Evolutionary conservation across 352 stramenopile genomes (phyloP).

Genomic region (Aphanomyces invadans): DNA sequence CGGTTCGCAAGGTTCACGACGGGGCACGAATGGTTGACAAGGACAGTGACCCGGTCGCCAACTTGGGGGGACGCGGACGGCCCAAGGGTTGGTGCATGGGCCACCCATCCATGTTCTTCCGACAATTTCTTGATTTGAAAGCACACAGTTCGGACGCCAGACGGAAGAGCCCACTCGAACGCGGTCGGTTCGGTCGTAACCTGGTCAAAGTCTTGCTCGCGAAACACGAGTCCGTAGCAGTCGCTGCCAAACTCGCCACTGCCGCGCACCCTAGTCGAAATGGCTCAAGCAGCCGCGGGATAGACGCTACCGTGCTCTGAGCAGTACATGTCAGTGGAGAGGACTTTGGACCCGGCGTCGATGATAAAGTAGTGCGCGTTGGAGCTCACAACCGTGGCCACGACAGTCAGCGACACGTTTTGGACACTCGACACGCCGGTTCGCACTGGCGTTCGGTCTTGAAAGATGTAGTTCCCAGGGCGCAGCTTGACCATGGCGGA

Average conservation of each 20-base stretch:
- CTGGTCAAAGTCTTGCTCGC: slow-evolving; percentile 56
- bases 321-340: slow-evolving; percentile 57
- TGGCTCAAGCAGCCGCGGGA: slow-evolving; percentile 11
- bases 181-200: slow-evolving; percentile 41
- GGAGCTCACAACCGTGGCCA: slow-evolving; percentile 59
- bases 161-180: slow-evolving; percentile 32
- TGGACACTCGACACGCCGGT: slow-evolving; percentile 54
- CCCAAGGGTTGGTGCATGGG: slow-evolving; percentile 32
- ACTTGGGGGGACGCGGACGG: slow-evolving; percentile 31
- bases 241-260: slow-evolving; percentile 40
- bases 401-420: slow-evolving; percentile 48
- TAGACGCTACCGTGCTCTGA: no score
- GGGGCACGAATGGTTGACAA: slow-evolving; percentile 63
- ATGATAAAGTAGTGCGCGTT: slow-evolving; percentile 73
- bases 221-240: slow-evolving; percentile 57
- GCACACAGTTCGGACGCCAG: slow-evolving; percentile 40
- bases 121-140: slow-evolving; percentile 65
- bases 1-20: slow-evolving; percentile 57
- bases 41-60: slow-evolving; percentile 46
- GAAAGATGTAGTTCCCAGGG: slow-evolving; percentile 66
- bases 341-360: slow-evolving; percentile 59
- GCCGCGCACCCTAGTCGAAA: slow-evolving; percentile 25
- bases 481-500: slow-evolving; percentile 35
- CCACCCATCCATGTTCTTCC: slow-evolving; percentile 65
- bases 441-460: slow-evolving; percentile 60